Evolutionary conservation across 2,329 filamentous ascomycete genomes (phyloP), one percentile per base, ranked within the genome.

Genomic region (Cladophialophora bantiana): DNA sequence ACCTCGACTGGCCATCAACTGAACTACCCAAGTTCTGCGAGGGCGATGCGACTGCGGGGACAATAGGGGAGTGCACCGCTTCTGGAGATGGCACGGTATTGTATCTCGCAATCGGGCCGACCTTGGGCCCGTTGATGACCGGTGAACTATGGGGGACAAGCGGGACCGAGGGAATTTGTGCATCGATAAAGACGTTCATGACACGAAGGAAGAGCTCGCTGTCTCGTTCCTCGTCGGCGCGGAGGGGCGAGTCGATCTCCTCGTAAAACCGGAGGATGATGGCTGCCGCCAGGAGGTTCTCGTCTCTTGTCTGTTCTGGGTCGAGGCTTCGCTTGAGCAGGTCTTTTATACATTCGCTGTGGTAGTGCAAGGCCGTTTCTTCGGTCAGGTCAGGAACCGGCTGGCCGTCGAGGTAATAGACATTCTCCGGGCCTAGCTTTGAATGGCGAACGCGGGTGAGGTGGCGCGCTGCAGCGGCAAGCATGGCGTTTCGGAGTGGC

Each of bases 241-340:
- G 73, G 38, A 69, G 69, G 50, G 54, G 75, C 20, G 73, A 77
- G 59, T 79, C 78, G 56, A 81, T 77, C 64, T 82, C 80, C 54
- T 82, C 80, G 36, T 81, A 80, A 7, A 77, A 74, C 9, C 78
- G 73, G 15, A 81, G 63, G 32, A 80, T 74, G 42, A 81, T 74
- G 54, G 77, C 75, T 2, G 78, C 78, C 1, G 78, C 79, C 3
- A 82, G 71, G 0, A 82, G 70, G 34, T 66, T 76, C 40, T 79
- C 78, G 50, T 81, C 78, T 40, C 75, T 77, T 4, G 78, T 67
- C 7, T 78, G 75, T 42, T 77, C 75, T 0, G 78, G 74, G 65
- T 79, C 74, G 35, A 77, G 73, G 13, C 79, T 76, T 0, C 78
- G 73, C 9, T 77, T 74, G 4, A 82, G 75, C 2, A 82, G 74